Percentiles rank a stretch among this genome's conserved stretches.
Evolutionary conservation across 345 rosid genomes (phyloP).

Genomic region (Populus simonii): DNA sequence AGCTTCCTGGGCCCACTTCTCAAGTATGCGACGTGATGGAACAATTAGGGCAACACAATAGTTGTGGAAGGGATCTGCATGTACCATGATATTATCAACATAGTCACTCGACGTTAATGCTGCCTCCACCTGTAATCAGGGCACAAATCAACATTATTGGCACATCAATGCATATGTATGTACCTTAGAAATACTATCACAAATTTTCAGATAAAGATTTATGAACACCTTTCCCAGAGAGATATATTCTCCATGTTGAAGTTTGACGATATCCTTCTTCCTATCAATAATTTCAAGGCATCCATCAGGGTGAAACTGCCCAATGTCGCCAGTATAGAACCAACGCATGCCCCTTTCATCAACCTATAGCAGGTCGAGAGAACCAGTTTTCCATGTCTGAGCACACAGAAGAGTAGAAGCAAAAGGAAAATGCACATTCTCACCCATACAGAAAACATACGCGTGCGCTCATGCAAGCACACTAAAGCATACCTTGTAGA

Average conservation of each 20-base stretch:
- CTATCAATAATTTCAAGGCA: slow-evolving; percentile 91
- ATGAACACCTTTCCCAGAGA: slow-evolving; percentile 79
- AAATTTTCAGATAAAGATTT: neutral
- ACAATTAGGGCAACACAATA: slow-evolving; percentile 77
- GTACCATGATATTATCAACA: slow-evolving; percentile 71
- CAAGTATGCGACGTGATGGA: slow-evolving; percentile 54
- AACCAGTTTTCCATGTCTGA: neutral
- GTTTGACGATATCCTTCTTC: slow-evolving; percentile 92
- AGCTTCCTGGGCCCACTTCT: slow-evolving; percentile 67
- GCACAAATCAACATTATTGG: neutral
- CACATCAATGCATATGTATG: neutral
- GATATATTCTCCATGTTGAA: slow-evolving; percentile 88
- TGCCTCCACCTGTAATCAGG: slow-evolving; percentile 70
- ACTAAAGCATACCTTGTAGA: slow-evolving; percentile 56
- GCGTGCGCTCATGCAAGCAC: neutral
- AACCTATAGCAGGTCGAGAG: slow-evolving; percentile 41
- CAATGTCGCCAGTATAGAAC: slow-evolving; percentile 90
- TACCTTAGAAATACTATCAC: neutral
- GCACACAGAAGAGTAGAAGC: neutral
- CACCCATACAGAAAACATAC: neutral
- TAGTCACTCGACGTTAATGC: slow-evolving; percentile 50
- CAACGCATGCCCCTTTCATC: slow-evolving; percentile 78
- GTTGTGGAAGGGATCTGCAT: slow-evolving; percentile 66
- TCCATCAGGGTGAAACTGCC: slow-evolving; percentile 81
- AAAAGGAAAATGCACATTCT: neutral